These are phyloP conservation scores for Trichoderma sp. DNA, from an alignment of 2,329 filamentous ascomycete species.

Conservation along the genomic window DNA sequence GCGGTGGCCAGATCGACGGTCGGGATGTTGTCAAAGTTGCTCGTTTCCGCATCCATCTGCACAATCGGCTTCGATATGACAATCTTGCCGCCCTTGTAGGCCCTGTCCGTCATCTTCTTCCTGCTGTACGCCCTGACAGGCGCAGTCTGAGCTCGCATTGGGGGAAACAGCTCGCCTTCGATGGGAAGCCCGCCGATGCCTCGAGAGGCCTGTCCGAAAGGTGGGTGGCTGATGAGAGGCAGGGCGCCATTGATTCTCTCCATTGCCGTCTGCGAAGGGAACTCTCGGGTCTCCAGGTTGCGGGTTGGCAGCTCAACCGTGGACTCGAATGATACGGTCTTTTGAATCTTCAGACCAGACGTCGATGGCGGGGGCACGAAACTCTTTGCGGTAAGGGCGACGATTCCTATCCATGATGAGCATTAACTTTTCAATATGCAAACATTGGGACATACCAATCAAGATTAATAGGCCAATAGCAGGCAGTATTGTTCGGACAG, in stretches of 20 bases:
- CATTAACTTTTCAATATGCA: background rate
- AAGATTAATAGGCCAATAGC: conserved; percentile 52
- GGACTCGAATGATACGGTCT: conserved; percentile 6
- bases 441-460: conserved; percentile 43
- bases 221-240: conserved; percentile 43
- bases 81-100: conserved; percentile 41
- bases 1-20: conserved; percentile 55
- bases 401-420: conserved; percentile 30
- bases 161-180: conserved; percentile 46
- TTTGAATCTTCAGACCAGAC: background rate
- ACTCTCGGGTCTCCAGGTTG: conserved; percentile 26
- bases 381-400: conserved; percentile 41
- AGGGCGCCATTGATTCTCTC: conserved; percentile 31
- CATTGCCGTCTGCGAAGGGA: background rate
- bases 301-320: background rate
- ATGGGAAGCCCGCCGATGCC: conserved; percentile 45
- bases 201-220: conserved; percentile 38
- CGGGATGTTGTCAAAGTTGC: conserved; percentile 48
- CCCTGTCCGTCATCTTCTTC: conserved; percentile 26
- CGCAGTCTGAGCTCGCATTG: conserved; percentile 38
- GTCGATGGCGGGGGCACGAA: conserved; percentile 19
- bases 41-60: conserved; percentile 37
- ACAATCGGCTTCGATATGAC: conserved; percentile 55
- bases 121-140: conserved; percentile 26
- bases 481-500: conserved; percentile 53